phyloP scores from a whole-genome alignment of 2,329 filamentous ascomycete species.

The Talaromyces sp. region DNA sequence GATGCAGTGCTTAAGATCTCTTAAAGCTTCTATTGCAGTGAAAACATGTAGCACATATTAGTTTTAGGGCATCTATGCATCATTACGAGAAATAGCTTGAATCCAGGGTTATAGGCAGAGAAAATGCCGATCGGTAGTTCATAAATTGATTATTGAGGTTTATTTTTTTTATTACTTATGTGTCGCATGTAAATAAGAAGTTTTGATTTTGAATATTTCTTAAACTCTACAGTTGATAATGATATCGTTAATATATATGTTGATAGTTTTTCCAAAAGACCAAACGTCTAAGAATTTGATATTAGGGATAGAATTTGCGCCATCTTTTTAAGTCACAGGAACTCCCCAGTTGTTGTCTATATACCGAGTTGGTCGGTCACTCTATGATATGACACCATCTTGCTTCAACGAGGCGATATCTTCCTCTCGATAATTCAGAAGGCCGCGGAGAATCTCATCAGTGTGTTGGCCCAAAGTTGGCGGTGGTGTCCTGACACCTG shows the following conservation, averaged over 20 bases:
- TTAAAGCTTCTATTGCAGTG: too few relatives aligned
- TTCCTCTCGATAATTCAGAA: conserved; percentile 55
- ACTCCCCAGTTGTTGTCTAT: background rate
- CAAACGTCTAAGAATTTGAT: background rate
- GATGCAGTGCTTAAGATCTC: too few relatives aligned
- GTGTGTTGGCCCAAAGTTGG: conserved; percentile 86
- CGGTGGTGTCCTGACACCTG: conserved; percentile 69
- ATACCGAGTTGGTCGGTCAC: background rate
- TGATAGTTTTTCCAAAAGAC: background rate
- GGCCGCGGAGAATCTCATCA: conserved; percentile 61
- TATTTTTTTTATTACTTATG: too few relatives aligned
- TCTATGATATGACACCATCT: conserved; percentile 59
- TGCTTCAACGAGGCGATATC: conserved; percentile 59
- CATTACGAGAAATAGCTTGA: too few relatives aligned
- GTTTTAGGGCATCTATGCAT: too few relatives aligned
- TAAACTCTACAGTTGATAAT: too few relatives aligned
- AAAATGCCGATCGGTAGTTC: too few relatives aligned
- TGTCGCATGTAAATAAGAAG: too few relatives aligned
- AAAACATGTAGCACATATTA: too few relatives aligned
- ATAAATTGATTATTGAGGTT: too few relatives aligned
- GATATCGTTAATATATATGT: background rate
- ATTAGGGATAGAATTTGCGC: background rate
- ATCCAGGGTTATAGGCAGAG: too few relatives aligned
- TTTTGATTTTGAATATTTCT: too few relatives aligned
- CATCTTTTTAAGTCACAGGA: background rate